A percentile compares a stretch with the other conserved stretches of the same genome.
Evolutionary conservation across 495 filamentous ascomycete genomes (phyloP).

Genomic region (Niebla homalea): DNA sequence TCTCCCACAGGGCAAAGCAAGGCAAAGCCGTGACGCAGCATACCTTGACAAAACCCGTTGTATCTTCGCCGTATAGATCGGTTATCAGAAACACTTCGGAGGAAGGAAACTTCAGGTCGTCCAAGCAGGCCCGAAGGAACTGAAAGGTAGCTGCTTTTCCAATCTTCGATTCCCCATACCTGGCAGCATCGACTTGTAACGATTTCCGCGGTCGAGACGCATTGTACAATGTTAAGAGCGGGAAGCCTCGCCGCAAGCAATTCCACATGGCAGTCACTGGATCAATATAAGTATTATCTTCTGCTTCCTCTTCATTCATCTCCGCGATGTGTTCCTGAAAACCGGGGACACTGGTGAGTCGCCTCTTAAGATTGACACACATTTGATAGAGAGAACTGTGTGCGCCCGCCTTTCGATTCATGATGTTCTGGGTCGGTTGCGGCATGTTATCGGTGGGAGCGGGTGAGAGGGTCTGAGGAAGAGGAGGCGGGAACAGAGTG

Average conservation of each 20-base stretch:
- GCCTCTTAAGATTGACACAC: constrained; percentile 67
- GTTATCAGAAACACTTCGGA: constrained; percentile 82
- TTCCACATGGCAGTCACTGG: constrained; percentile 88
- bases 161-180: constrained; percentile 47
- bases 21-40: constrained; percentile 11
- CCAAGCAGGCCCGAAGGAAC: constrained; percentile 53
- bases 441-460: constrained; percentile 2
- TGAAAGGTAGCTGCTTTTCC: constrained; percentile 60
- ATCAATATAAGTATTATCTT: constrained; percentile 45
- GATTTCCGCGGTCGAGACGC: constrained; percentile 50
- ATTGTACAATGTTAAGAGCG: constrained; percentile 83
- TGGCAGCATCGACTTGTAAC: constrained; percentile 49
- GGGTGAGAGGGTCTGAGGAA: constrained; percentile 7
- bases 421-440: constrained; percentile 56
- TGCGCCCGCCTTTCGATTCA: constrained; percentile 84
- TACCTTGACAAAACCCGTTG: constrained; percentile 93
- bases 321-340: constrained; percentile 60
- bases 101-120: constrained; percentile 60
- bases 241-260: constrained; percentile 69
- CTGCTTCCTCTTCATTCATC: constrained; percentile 49
- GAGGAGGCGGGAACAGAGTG: constrained; percentile 11
- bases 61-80: constrained; percentile 86
- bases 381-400: constrained; percentile 86
- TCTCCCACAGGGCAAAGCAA: not conserved
- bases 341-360: constrained; percentile 67